These are phyloP conservation scores for Scutellaria galericulata DNA, from an alignment of 257 asterid species.

Conservation along the genomic window DNA sequence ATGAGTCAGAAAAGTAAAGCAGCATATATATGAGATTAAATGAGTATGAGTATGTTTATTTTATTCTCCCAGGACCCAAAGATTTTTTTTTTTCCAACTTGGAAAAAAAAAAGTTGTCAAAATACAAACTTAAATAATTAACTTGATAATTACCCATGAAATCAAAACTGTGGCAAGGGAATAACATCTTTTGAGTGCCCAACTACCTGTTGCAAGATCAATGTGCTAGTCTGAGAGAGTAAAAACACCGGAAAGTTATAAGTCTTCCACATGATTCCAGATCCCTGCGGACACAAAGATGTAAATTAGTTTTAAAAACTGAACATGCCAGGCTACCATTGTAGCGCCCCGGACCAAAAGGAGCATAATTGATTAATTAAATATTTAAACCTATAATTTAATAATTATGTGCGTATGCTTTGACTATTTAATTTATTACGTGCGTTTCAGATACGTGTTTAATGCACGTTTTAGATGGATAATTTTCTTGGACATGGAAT, in stretches of 20 bases:
- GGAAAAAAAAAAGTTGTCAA: constrained; percentile 1
- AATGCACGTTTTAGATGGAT: too few relatives aligned
- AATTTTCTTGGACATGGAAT: too few relatives aligned
- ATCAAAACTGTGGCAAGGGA: constrained; percentile 15
- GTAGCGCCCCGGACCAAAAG: too few relatives aligned
- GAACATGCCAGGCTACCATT: constrained; percentile 18
- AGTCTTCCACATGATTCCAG: constrained; percentile 96
- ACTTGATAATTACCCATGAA: constrained; percentile 5
- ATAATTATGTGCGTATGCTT: too few relatives aligned
- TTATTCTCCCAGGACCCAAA: background rate
- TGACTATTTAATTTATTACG: too few relatives aligned
- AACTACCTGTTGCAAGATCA: constrained; percentile 77
- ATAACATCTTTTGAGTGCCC: constrained; percentile 20
- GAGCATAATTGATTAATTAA: too few relatives aligned
- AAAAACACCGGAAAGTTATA: constrained; percentile 91
- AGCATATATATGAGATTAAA: background rate
- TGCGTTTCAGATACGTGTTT: too few relatives aligned
- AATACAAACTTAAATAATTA: background rate
- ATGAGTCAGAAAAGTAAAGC: constrained; percentile 18
- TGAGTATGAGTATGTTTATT: background rate
- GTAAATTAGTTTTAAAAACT: constrained; percentile 25
- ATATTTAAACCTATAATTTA: too few relatives aligned
- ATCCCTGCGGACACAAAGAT: constrained; percentile 69
- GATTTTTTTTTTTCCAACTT: background rate
- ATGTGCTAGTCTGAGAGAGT: constrained; percentile 74